Base-by-base conservation (phyloP, 2,329 filamentous ascomycete species). In the Plenodomus biglobosus region DNA sequence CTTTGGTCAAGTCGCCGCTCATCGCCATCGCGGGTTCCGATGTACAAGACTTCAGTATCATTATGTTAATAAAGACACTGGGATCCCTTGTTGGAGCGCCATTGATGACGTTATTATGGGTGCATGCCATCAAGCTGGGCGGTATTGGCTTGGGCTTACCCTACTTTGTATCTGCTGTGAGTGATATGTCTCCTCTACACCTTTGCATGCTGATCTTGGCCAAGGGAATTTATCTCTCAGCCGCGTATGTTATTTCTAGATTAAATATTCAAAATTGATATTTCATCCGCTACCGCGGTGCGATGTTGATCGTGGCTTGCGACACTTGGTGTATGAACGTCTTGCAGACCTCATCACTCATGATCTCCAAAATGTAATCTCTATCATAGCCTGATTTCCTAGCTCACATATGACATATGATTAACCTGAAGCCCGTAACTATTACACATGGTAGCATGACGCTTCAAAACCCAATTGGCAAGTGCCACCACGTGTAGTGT, bases 81-180 rank as follows among this genome's bases (percentile, higher is more conserved):
- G 69, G 70, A 0, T 69, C 68, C 1, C 52, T 72, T 3, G 57
- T 72, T 3, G 70, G 70, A 10, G 65, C 69, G 18, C 70, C 70
- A 1, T 46, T 70, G 7, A 71, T 72, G 69, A 65, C 69, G 1
- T 51, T 65, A 4, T 38, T 69, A 6, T 73, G 70, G 70, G 64
- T 72, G 3, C 55, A 65, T 37, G 69, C 64, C 2, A 73, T 73
- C 24, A 60, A 57, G 20, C 19, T 62, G 27, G 68, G 70, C n/a
- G 69, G 68, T 17, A 18, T 55, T 1, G 64, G 58, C 0, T 19
- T 72, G 24, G 70, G 70, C 0, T 46, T 72, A 37, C 70, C 70
- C 11, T 72, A 69, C 46, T 69, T 68, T 42, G 44, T 67, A 3
- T 71, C 68, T 44, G 65, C 59, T 19, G 69, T 70, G 42, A 64